Evolutionary conservation across 176 grass and related monocot genomes (phyloP), one percentile per base, ranked within the genome.

Genomic region (Aegilops longissima): DNA sequence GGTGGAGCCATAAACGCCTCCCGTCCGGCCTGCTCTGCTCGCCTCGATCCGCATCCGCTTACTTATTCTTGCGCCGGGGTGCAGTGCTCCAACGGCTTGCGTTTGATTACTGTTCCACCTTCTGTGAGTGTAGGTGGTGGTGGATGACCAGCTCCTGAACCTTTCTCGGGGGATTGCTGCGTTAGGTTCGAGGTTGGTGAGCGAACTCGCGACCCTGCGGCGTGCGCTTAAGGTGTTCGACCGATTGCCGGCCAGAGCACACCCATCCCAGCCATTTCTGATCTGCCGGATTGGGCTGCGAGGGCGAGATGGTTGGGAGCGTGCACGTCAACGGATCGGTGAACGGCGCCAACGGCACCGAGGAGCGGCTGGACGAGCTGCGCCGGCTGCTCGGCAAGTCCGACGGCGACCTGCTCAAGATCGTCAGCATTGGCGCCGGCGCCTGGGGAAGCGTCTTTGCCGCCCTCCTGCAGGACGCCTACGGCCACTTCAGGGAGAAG

Each of bases 381-480:
- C 92, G 97, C 11, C 82, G 71, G 61, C 87, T 92, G 73, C 87
- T 99, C 12, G 90, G 97, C 49, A 99, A 99, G 86, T 88, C 94
- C 3, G 92, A 99, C 9, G 92, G 89, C 11, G 97, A 94, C 85
- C 18, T 99, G 80, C 91, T 99, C 58, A 99, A 96, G 92, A 99
- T 99, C 87, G 97, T 99, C 11, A 86, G 97, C 68, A 91, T 99
- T 29, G 97, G 97, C 9, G 92, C 97, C 12, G 97, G 97, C 6
- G 97, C 97, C 31, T 99, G 97, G 94, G 97, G 97, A 62, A 99
- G 94, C 40, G 97, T 96, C 40, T 96, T 99, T 40, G 94, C 97
- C 4, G 97, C 97, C 3, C 92, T 99, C 6, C 69, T 99, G 80
- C 97, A 99, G 77, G 97, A 96, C 64, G 97, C 94, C 24, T 96